Conservation (phyloP, 768 basidiomycete species). For the Suillus alpinus region DNA sequence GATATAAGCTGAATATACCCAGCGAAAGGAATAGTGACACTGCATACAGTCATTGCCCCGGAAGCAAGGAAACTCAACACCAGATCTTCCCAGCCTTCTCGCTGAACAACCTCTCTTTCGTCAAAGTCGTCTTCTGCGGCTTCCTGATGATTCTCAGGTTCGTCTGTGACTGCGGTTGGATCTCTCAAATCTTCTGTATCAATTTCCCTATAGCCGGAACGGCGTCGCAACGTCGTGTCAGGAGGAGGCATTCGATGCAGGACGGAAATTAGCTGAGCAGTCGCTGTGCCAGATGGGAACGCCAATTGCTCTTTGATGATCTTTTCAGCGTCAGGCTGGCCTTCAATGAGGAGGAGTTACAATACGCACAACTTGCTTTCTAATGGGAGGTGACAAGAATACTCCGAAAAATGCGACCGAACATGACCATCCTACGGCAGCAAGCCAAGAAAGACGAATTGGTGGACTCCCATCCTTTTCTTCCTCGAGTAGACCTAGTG, state of each 20-base stretch:
- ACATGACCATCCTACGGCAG: slow-evolving; percentile 82
- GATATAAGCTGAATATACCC: slow-evolving; percentile 4
- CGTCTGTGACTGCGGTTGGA: slow-evolving; percentile 12
- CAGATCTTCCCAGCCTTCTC: slow-evolving; percentile 76
- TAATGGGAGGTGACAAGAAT: slow-evolving; percentile 92
- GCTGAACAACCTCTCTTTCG: slow-evolving; percentile 51
- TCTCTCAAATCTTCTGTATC: slow-evolving; percentile 33
- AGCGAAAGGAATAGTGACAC: background rate
- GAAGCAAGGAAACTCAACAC: slow-evolving; percentile 77
- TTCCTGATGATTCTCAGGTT: slow-evolving; percentile 19
- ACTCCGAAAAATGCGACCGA: slow-evolving; percentile 97
- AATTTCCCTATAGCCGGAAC: slow-evolving; percentile 52
- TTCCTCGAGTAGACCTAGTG: slow-evolving; percentile 73
- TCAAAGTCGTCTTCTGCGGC: slow-evolving; percentile 28
- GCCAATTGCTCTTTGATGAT: slow-evolving; percentile 92
- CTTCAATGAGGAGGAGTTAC: background rate
- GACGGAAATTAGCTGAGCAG: slow-evolving; percentile 91
- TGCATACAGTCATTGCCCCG: slow-evolving; percentile 68
- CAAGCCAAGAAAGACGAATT: slow-evolving; percentile 69
- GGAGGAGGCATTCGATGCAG: slow-evolving; percentile 76
- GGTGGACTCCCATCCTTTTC: slow-evolving; percentile 75
- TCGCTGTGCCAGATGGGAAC: slow-evolving; percentile 95
- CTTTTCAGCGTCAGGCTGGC: slow-evolving; percentile 34
- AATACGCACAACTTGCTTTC: slow-evolving; percentile 83
- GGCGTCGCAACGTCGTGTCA: slow-evolving; percentile 50